Base-by-base conservation (phyloP, 352 stramenopile genomes). In the Pythium utonaiense region DNA sequence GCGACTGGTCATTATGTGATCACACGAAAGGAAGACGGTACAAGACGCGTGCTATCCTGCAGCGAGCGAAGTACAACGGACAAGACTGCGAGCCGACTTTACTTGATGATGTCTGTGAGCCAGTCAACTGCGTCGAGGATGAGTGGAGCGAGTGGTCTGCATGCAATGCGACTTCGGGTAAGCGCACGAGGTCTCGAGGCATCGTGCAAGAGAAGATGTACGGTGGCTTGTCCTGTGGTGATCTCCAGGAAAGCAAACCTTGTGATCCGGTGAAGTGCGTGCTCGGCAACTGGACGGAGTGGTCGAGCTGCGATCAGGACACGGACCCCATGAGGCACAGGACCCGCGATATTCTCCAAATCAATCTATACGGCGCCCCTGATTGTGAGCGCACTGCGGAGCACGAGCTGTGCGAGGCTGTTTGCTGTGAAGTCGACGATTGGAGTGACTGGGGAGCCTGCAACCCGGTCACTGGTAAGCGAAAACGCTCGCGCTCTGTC, bases 191-290 rank as follows among this genome's bases (percentile, higher is more conserved):
- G 2, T 79, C 56, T 2, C 74, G 80, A 0, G 56, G 50, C 1
- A 51, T 86, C 5, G 69, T 58, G 8, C 60, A 70, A 6, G 19
- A 62, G 7, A 34, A 72, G 0, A 34, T 74, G n/a, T 88, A 90
- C 62, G 66, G 66, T 1, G 80, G 78, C 1, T 36, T 78, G 3
- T 14, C 54, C 3, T 90, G 78, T 36, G 50, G 36, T 12, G 54
- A 53, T 0, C 36, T 86, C 27, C 49, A 27, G 6, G 74, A 89
- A 34, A 66, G 77, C 14, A 83, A 75, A 38, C 41, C 58, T 0
- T 88, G 80, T 45, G 69, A 83, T 16, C 73, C 80, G 0, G 64
- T 86, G 6, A 21, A 58, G 25, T 90, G 80, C 47, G 56, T 38
- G 16, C 49, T 71, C 45, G 67, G 33, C 6, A 38, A 71, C 4